phyloP scores from a whole-genome alignment of 2,329 filamentous ascomycete species.

The Alternaria gaisen region DNA sequence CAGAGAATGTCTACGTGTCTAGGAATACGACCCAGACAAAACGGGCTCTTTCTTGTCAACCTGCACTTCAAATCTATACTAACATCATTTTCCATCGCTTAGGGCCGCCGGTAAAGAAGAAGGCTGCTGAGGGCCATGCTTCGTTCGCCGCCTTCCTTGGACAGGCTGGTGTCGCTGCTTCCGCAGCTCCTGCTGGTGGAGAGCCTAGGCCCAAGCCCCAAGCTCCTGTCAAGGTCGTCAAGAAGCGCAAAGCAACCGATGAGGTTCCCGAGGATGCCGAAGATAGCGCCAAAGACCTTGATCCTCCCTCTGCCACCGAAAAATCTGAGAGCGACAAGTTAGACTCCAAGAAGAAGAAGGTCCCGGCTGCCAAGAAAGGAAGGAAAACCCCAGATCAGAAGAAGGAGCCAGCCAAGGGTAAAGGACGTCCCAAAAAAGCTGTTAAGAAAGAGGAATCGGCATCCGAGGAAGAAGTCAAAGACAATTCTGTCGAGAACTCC shows the following conservation, averaged over 20 bases:
- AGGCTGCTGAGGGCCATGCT: conserved; percentile 33
- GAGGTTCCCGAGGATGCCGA: conserved; percentile 8
- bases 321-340: conserved; percentile 12
- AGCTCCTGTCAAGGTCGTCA: neutral
- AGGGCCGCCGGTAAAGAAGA: conserved; percentile 42
- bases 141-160: conserved; percentile 39
- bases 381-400: conserved; percentile 8
- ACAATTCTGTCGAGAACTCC: conserved; percentile 9
- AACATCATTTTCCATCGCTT: neutral
- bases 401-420: neutral
- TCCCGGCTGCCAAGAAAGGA: conserved; percentile 25
- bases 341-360: conserved; percentile 21
- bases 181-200: conserved; percentile 8
- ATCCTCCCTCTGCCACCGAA: conserved; percentile 31
- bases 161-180: neutral
- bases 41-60: neutral
- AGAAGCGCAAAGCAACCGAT: conserved; percentile 37
- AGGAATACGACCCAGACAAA: too few species aligned
- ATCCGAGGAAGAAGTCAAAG: conserved; percentile 13
- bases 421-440: conserved; percentile 29
- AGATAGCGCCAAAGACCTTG: conserved; percentile 24
- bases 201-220: conserved; percentile 22
- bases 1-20: too few species aligned
- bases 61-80: neutral
- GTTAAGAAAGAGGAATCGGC: conserved; percentile 32